Conservation (phyloP, 192 early-diverging fungal species). For the Podila epigama region DNA sequence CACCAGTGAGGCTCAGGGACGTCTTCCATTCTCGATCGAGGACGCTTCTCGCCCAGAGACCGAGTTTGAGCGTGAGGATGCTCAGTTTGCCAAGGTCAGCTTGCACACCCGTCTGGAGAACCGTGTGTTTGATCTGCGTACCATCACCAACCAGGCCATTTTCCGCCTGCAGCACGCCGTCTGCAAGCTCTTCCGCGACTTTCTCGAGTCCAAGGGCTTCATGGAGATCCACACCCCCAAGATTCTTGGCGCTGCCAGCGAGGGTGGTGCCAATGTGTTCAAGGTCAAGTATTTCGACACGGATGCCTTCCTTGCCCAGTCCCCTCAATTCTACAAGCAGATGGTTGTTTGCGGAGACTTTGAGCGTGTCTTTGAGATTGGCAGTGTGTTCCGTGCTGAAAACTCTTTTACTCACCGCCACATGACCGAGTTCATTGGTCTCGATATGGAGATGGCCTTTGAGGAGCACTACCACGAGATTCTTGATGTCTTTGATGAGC, state of each 20-base stretch:
- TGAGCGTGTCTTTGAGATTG: conserved; percentile 98
- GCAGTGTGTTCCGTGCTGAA: conserved; percentile 96
- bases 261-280: conserved; percentile 99
- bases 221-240: conserved; percentile 99
- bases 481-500: conserved; percentile 88
- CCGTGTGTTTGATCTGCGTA: conserved; percentile 93
- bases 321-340: conserved; percentile 99
- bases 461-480: conserved; percentile 99
- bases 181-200: conserved; percentile 95
- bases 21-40: conserved; percentile 92
- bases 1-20: conserved; percentile 73
- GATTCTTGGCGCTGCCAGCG: conserved; percentile 89
- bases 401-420: conserved; percentile 97
- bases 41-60: conserved; percentile 88
- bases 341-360: conserved; percentile 98
- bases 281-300: conserved; percentile 95
- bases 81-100: conserved; percentile 75
- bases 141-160: conserved; percentile 95
- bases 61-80: conserved; percentile 74
- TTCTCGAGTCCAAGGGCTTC: conserved; percentile 79
- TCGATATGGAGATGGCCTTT: conserved; percentile 99
- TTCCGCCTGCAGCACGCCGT: conserved; percentile 97
- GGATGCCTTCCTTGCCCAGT: conserved; percentile 94
- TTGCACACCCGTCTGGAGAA: conserved; percentile 95
- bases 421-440: conserved; percentile 98